Percentiles rank a stretch among this genome's conserved stretches.
These are phyloP conservation scores for Boechera stricta DNA, from an alignment of 345 rosid genomes.

Conservation along the genomic window DNA sequence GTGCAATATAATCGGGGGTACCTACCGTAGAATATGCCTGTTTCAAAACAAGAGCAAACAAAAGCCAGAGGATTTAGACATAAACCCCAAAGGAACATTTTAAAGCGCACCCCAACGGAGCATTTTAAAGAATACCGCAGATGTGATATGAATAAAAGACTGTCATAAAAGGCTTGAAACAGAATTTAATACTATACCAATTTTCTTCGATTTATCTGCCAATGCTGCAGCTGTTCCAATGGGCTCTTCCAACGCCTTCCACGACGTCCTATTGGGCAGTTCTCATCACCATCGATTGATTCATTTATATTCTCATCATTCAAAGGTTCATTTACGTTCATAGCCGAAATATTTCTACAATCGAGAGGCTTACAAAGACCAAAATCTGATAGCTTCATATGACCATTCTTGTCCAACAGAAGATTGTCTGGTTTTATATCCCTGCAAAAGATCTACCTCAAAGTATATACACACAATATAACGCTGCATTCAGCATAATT, in stretches of 20 bases:
- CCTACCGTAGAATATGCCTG: constrained; percentile 96
- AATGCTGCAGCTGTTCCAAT: constrained; percentile 82
- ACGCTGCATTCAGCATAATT: constrained; percentile 1
- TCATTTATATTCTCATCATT: constrained; percentile 72
- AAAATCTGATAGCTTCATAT: constrained; percentile 94
- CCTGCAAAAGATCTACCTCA: constrained; percentile 51
- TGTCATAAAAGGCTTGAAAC: constrained; percentile 17
- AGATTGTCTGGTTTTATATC: constrained; percentile 98
- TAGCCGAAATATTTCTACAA: constrained; percentile 69
- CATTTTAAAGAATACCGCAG: background rate
- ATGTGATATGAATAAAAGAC: background rate
- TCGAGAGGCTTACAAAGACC: constrained; percentile 99
- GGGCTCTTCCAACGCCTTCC: constrained; percentile 84
- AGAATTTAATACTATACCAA: constrained; percentile 53
- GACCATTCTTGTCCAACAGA: constrained; percentile 87
- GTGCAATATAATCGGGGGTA: constrained; percentile 97
- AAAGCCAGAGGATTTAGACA: constrained; percentile 11
- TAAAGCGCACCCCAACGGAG: background rate
- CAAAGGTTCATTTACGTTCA: constrained; percentile 73
- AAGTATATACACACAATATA: constrained; percentile 19
- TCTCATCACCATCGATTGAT: constrained; percentile 65
- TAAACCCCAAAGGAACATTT: background rate
- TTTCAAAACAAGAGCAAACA: constrained; percentile 33
- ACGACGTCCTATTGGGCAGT: constrained; percentile 55
- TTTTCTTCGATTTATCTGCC: constrained; percentile 91